Evolutionary conservation across 1,284 basidiomycete species (phyloP), one percentile per base, ranked within the genome.

Genomic region (Kalmanozyma brasiliensis): DNA sequence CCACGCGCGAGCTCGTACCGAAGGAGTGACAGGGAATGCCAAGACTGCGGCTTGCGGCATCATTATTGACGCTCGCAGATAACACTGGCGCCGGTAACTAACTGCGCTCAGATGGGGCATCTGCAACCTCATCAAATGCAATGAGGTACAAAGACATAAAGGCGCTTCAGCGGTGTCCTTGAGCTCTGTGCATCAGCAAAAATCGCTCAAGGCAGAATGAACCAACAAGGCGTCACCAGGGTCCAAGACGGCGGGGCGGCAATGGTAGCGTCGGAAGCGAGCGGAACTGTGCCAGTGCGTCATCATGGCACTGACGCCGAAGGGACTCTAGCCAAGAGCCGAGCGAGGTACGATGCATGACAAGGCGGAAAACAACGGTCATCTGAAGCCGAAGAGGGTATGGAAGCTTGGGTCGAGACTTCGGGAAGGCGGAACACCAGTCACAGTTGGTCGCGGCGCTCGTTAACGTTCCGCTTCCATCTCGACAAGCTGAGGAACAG

Each of bases 21-120:
- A 30, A 14, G 19, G 49, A 49, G 49, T 49, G 49, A 37, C 38
- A 45, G 34, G 16, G 32, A 46, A 51, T 55, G 62, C 62, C 62
- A 65, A 65, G 62, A 49, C 49, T 43, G 43, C 37, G 51, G 62
- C 46, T 48, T 26, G 49, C 62, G 46, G 49, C 51, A 47, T 49
- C 51, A 37, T 53, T 36, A 19, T 38, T 36, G 23, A 43, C 20
- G 17, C 5, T 32, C 40, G 45, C 41, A 49, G 42, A 33, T 36
- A 38, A 32, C 20, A 36, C 22, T n/a, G n/a, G n/a, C n/a, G n/a
- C n/a, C n/a, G n/a, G n/a, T n/a, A n/a, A n/a, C n/a, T n/a, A n/a
- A n/a, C n/a, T n/a, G n/a, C n/a, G n/a, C n/a, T n/a, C n/a, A n/a
- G n/a, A n/a, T n/a, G n/a, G n/a, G n/a, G n/a, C n/a, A n/a, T n/a